Evolutionary conservation across 2,329 filamentous ascomycete species (phyloP), one percentile per base, ranked within the genome.

Genomic region (Epichloe coenophiala): DNA sequence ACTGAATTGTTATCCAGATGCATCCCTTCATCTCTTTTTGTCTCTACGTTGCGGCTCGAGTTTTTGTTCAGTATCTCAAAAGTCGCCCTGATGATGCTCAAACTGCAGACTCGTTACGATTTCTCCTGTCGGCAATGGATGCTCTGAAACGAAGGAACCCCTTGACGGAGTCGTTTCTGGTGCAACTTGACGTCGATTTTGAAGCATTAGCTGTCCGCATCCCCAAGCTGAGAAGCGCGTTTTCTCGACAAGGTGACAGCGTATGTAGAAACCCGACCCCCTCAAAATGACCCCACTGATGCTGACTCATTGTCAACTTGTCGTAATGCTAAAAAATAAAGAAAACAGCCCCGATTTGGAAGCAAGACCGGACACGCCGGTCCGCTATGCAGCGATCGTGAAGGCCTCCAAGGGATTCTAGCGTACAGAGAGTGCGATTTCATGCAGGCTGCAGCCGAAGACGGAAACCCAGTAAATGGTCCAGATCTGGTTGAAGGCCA

Each of bases 31-130:
- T 95, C 59, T 89, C 88, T 0, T 97, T 97, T 67, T 95, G 89
- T 62, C 77, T 98, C 42, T 97, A 96, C 60, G 90, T 97, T n/a
- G 86, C 91, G 11, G 88, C 91, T 21, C 80, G 93, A 48, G 91
- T 97, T 0, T 97, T 97, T 61, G 84, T 97, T 7, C 91, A 97
- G 64, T 96, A 94, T 61, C 75, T 97, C n/a, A 96, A 95, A 67
- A 93, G 86, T 51, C 78, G 85, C n/a, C 88, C 90, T 0, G 84
- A 91, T 33, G 91, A 97, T 65, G 80, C 75, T 61, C 86, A 81
- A 65, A 86, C 80, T 56, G 80, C 74, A 17, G 84, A 91, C 51
- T 90, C 89, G 0, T 71, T 97, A n/a, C 83, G 90, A 51, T 97
- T 98, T 63, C 75, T 97, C 15, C 76, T 97, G 2, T 83, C 84